These are phyloP conservation scores for Podaxis rugospora DNA, from an alignment of 768 basidiomycete genomes.

Conservation along the genomic window DNA sequence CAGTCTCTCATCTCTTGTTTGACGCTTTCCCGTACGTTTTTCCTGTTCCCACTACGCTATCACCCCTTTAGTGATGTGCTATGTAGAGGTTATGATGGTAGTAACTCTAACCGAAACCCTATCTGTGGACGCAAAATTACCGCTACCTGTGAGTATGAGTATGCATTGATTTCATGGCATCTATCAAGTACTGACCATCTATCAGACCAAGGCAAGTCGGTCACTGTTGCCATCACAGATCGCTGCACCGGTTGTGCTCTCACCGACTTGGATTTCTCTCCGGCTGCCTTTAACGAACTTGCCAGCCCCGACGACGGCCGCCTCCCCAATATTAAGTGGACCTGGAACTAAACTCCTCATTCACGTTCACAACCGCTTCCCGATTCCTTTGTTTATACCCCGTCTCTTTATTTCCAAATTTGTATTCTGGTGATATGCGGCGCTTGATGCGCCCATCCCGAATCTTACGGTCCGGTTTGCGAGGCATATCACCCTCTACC, in stretches of 20 bases:
- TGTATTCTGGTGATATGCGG: conserved; percentile 18
- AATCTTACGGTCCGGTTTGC: neutral
- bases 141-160: conserved; percentile 47
- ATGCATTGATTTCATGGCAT: neutral
- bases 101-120: conserved; percentile 74
- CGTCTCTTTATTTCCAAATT: conserved; percentile 8
- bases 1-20: conserved; percentile 51
- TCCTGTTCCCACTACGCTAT: neutral
- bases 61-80: conserved; percentile 1
- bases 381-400: conserved; percentile 10
- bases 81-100: conserved; percentile 47
- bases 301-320: conserved; percentile 45
- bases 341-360: conserved; percentile 30
- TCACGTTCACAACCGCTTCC: conserved; percentile 5
- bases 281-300: conserved; percentile 47
- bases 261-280: conserved; percentile 61
- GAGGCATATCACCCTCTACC: conserved; percentile 6
- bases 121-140: conserved; percentile 51
- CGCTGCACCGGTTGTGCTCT: conserved; percentile 53
- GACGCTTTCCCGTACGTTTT: conserved; percentile 56
- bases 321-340: conserved; percentile 46
- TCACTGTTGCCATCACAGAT: conserved; percentile 52
- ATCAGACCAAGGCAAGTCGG: conserved; percentile 47
- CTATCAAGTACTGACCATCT: conserved; percentile 5
- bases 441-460: conserved; percentile 23